Evolutionary conservation across 495 filamentous ascomycete genomes (phyloP).

Genomic region (Penicillium desertorum): DNA sequence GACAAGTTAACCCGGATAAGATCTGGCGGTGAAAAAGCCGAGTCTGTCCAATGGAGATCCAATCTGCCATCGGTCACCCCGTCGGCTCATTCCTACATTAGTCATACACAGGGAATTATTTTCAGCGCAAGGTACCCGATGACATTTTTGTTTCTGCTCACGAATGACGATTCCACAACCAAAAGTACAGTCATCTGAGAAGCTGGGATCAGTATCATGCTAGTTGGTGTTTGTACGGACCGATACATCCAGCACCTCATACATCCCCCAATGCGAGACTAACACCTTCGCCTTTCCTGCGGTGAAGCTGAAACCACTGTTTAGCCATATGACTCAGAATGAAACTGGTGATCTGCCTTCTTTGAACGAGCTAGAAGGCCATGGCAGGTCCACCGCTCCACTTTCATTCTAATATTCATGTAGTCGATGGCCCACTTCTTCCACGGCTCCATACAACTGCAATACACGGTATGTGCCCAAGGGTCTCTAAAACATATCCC

Average conservation of each 20-base stretch:
- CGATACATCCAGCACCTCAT: not conserved
- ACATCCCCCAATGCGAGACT: not conserved
- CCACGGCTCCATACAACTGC: slow-evolving; percentile 5
- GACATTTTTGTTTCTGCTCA: not conserved
- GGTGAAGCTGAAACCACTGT: slow-evolving; percentile 12
- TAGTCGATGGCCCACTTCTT: not conserved
- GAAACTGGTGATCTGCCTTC: slow-evolving; percentile 14
- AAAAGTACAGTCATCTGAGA: not conserved
- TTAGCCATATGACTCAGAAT: slow-evolving; percentile 9
- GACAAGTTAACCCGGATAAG: slow-evolving; percentile 8
- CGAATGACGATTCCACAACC: not conserved
- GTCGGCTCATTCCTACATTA: not conserved
- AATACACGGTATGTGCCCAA: slow-evolving; percentile 20
- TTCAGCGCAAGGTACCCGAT: slow-evolving; percentile 10
- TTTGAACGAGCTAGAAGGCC: slow-evolving; percentile 11
- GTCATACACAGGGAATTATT: not conserved
- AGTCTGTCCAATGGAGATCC: slow-evolving; percentile 25
- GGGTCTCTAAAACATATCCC: slow-evolving; percentile 13
- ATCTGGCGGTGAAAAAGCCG: slow-evolving; percentile 31
- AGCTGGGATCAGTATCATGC: not conserved
- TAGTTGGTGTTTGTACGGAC: not conserved
- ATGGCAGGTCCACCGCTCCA: slow-evolving; percentile 11
- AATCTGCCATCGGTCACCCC: slow-evolving; percentile 13
- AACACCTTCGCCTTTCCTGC: not conserved
- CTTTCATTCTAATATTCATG: slow-evolving; percentile 4